These are phyloP conservation scores for Penicillium bialowiezense DNA, from an alignment of 495 filamentous ascomycete species.

Conservation along the genomic window DNA sequence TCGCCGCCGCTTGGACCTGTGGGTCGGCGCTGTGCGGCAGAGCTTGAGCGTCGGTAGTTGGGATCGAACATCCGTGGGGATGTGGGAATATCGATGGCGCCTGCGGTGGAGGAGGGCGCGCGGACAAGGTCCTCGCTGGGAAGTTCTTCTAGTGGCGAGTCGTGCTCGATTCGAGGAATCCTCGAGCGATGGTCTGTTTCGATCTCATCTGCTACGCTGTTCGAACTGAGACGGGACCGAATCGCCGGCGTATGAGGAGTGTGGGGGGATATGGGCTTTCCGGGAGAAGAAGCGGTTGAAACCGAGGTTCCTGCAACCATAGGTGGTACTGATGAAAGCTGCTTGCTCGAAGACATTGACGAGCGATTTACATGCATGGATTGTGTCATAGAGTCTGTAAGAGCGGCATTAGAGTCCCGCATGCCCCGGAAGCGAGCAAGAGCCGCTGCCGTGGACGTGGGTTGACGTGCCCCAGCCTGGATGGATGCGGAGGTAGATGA, in stretches of 20 bases:
- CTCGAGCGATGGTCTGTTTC: conserved; percentile 29
- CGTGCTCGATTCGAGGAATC: conserved; percentile 28
- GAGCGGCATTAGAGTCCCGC: conserved; percentile 78
- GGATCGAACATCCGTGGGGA: conserved; percentile 65
- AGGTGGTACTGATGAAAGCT: conserved; percentile 76
- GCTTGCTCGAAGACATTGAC: conserved; percentile 78
- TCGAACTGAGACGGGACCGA: conserved; percentile 85
- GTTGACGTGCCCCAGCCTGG: conserved; percentile 57
- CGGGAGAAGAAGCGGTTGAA: conserved; percentile 82
- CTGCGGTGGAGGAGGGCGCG: conserved; percentile 48
- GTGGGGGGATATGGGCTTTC: conserved; percentile 89
- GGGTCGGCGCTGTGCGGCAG: conserved; percentile 69
- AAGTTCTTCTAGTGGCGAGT: conserved; percentile 37
- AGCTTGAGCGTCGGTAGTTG: conserved; percentile 68
- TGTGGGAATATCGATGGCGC: conserved; percentile 78
- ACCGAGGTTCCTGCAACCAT: conserved; percentile 81
- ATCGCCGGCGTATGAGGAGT: conserved; percentile 93
- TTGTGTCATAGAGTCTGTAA: conserved; percentile 86
- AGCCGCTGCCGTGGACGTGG: conserved; percentile 57
- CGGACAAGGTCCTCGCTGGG: conserved; percentile 39
- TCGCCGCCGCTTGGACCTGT: conserved; percentile 47
- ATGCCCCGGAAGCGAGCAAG: conserved; percentile 77
- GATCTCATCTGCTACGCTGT: conserved; percentile 75
- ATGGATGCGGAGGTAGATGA: conserved; percentile 54
- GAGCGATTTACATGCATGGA: conserved; percentile 80